phyloP scores from a whole-genome alignment of 345 rosid species.

The Arabidopsis suecica region DNA sequence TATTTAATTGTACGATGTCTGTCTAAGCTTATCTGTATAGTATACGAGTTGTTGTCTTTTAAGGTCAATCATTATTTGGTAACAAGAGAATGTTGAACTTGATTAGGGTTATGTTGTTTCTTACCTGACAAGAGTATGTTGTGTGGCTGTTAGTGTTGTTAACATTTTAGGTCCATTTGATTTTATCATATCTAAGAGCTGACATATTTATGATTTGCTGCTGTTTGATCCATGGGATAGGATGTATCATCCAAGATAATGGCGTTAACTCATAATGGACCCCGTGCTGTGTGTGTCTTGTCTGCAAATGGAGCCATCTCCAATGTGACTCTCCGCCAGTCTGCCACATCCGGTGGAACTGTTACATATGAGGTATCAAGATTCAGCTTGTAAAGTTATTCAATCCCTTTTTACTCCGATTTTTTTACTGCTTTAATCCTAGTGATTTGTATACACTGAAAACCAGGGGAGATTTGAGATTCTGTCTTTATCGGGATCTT shows the following conservation, averaged over 20 bases:
- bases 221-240: constrained; percentile 44
- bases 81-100: constrained; percentile 10
- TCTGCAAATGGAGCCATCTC: constrained; percentile 92
- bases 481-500: constrained; percentile 81
- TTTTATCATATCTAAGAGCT: background rate
- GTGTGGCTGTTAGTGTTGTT: background rate
- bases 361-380: constrained; percentile 78
- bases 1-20: background rate
- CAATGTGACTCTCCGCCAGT: constrained; percentile 75
- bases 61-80: background rate
- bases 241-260: constrained; percentile 78
- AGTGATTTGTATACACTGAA: background rate
- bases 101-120: background rate
- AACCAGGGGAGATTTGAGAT: constrained; percentile 86
- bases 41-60: constrained; percentile 4
- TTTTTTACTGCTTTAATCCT: constrained; percentile 19
- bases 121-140: background rate
- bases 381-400: background rate
- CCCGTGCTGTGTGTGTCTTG: constrained; percentile 77
- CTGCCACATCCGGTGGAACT: constrained; percentile 68
- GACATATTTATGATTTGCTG: background rate
- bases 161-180: background rate
- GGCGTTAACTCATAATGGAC: constrained; percentile 76
- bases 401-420: background rate
- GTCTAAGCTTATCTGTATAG: background rate